These are phyloP conservation scores for Scheffersomyces amazonensis DNA, from an alignment of 805 yeast genomes.

Conservation along the genomic window DNA sequence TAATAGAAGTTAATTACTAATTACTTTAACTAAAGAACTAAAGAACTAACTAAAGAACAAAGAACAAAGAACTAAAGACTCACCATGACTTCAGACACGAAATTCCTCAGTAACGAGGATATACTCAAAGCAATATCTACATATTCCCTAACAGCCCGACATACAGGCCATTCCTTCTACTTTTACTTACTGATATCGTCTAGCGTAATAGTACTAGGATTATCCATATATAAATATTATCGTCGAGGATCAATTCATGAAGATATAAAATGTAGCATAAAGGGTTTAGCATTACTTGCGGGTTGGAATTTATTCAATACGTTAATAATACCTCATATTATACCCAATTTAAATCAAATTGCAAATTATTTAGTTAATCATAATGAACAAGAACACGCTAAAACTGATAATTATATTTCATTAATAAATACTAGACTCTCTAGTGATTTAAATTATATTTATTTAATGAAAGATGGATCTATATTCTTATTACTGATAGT, in stretches of 20 bases:
- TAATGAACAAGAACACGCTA: background rate
- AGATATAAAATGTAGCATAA: background rate
- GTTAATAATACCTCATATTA: background rate
- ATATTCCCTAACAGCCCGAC: background rate
- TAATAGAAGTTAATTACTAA: too few species aligned
- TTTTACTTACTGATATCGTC: background rate
- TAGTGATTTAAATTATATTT: constrained; percentile 5
- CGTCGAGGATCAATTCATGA: background rate
- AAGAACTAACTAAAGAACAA: too few species aligned
- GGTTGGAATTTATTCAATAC: background rate
- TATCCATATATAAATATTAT: background rate
- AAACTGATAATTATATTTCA: too few species aligned
- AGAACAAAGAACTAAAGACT: too few species aligned
- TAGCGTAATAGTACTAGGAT: background rate
- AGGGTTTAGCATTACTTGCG: background rate
- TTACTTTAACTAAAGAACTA: too few species aligned
- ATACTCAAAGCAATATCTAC: too few species aligned
- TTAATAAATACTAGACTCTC: background rate
- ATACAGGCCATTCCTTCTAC: background rate
- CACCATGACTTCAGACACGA: too few species aligned
- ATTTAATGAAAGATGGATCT: constrained; percentile 10
- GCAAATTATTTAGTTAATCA: background rate
- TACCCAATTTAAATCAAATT: background rate
- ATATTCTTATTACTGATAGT: constrained; percentile 7
- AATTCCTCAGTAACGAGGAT: too few species aligned